A percentile compares a stretch with the other conserved stretches of the same genome.
Conservation (phyloP, 2,329 filamentous ascomycete genomes). For the Alternaria sp. region DNA sequence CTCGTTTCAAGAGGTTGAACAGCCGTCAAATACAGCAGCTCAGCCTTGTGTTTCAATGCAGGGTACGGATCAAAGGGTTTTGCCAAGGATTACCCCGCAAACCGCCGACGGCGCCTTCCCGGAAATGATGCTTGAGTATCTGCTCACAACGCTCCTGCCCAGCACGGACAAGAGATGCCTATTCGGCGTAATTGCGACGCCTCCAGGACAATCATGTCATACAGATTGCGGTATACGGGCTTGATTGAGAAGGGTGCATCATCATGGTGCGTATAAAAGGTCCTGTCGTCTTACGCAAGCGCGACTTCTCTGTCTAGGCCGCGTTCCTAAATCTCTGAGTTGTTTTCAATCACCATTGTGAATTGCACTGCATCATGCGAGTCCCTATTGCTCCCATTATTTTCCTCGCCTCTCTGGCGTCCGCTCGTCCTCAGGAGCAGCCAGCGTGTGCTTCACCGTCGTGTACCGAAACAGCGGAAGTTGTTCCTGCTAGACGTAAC, state of each 20-base stretch:
- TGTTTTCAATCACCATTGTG: neutral
- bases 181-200: neutral
- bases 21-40: neutral
- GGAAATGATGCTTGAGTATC: slow-evolving; percentile 4
- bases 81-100: slow-evolving; percentile 11
- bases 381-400: neutral
- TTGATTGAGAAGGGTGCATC: neutral
- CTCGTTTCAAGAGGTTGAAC: neutral
- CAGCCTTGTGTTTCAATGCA: neutral
- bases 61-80: neutral
- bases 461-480: neutral
- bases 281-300: neutral
- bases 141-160: neutral
- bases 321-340: neutral
- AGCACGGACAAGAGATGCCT: neutral
- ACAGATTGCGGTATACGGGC: neutral
- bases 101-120: slow-evolving; percentile 14
- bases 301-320: neutral
- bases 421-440: slow-evolving; percentile 5
- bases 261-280: neutral
- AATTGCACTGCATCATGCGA: slow-evolving; percentile 1
- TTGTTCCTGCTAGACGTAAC: neutral
- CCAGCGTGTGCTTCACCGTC: neutral
- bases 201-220: neutral
- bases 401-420: slow-evolving; percentile 6